These are phyloP conservation scores for Misopates orontium DNA, from an alignment of 257 asterid genomes.

Conservation along the genomic window DNA sequence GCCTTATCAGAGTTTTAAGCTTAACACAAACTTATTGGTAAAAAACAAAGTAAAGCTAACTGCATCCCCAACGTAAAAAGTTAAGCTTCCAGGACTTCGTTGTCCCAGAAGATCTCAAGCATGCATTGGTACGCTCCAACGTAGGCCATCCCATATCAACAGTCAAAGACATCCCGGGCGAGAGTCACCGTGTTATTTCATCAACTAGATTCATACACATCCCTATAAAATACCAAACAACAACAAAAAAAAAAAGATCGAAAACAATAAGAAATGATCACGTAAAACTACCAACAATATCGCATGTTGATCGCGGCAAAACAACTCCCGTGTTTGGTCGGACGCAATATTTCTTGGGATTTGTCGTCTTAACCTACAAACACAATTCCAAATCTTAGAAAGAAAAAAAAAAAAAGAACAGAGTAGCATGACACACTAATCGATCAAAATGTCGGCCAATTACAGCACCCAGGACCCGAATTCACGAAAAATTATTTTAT, in stretches of 20 bases:
- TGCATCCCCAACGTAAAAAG: not conserved
- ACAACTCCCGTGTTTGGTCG: constrained; percentile 73
- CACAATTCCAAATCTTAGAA: constrained; percentile 16
- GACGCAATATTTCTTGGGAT: constrained; percentile 72
- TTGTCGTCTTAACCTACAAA: constrained; percentile 68
- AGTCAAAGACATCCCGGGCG: too few relatives aligned
- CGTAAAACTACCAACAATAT: constrained; percentile 40
- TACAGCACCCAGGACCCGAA: too few relatives aligned
- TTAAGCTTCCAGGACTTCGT: not conserved
- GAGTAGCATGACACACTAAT: too few relatives aligned
- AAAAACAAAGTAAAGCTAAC: not conserved
- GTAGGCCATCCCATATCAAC: too few relatives aligned
- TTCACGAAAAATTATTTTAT: too few relatives aligned
- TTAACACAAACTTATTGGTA: too few relatives aligned
- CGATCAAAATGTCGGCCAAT: too few relatives aligned
- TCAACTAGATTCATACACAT: not conserved
- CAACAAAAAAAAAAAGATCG: not conserved
- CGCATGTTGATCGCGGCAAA: constrained; percentile 52
- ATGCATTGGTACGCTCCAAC: too few relatives aligned
- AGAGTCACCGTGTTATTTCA: too few relatives aligned
- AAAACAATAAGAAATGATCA: constrained; percentile 3
- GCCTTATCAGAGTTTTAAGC: too few relatives aligned
- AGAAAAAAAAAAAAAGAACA: too few relatives aligned
- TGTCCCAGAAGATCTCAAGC: too few relatives aligned
- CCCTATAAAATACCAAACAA: not conserved